Conservation (phyloP, 2,329 filamentous ascomycete genomes). For the Bipolaris zeicola region DNA sequence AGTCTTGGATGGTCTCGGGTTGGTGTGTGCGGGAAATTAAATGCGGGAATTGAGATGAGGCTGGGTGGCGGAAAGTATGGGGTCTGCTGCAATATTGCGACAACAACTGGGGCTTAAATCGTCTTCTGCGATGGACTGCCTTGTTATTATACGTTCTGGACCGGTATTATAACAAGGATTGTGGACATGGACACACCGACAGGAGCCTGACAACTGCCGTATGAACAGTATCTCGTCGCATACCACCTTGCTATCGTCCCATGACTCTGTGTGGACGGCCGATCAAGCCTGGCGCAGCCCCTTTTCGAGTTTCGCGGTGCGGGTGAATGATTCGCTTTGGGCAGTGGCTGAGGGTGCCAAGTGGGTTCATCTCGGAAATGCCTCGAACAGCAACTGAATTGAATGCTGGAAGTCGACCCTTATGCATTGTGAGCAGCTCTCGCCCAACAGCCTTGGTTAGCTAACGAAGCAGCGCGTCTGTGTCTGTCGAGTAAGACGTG, state of each 20-base stretch:
- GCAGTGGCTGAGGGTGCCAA: slow-evolving; percentile 34
- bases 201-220: slow-evolving; percentile 3
- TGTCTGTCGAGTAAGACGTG: slow-evolving; percentile 13
- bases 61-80: slow-evolving; percentile 25
- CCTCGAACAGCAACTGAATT: slow-evolving; percentile 6
- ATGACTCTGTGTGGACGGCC: not conserved
- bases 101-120: slow-evolving; percentile 18
- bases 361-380: slow-evolving; percentile 28
- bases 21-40: slow-evolving; percentile 37
- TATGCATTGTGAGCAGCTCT: slow-evolving; percentile 1
- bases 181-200: not conserved
- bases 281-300: slow-evolving; percentile 24
- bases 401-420: not conserved
- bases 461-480: slow-evolving; percentile 10
- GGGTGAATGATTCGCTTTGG: slow-evolving; percentile 29
- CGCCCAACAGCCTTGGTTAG: slow-evolving; percentile 4
- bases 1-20: slow-evolving; percentile 22
- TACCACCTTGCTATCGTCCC: not conserved
- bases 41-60: slow-evolving; percentile 26
- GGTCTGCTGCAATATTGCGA: slow-evolving; percentile 21
- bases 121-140: slow-evolving; percentile 26
- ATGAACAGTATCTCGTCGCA: slow-evolving; percentile 6
- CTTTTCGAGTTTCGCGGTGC: slow-evolving; percentile 30
- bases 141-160: slow-evolving; percentile 17
- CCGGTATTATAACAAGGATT: slow-evolving; percentile 4